Conservation (phyloP, 495 filamentous ascomycete species). For the Penicillium cataractarum region DNA sequence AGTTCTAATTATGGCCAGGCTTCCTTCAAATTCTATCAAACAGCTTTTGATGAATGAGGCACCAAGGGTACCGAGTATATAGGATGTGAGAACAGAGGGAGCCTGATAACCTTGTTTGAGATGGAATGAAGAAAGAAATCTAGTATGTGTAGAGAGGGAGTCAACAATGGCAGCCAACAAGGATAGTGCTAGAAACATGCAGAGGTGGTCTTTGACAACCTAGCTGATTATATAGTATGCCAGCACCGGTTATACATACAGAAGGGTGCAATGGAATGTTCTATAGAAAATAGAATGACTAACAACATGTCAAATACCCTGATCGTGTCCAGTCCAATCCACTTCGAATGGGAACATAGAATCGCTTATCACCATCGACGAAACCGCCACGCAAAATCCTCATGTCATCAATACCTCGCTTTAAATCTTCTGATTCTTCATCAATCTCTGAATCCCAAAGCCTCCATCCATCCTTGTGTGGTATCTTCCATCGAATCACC, state of each 20-base stretch:
- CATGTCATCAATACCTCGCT: conserved; percentile 3
- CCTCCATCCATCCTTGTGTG: conserved; percentile 1
- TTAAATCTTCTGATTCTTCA: conserved; percentile 6
- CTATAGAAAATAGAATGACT: too few species aligned
- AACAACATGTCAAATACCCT: neutral
- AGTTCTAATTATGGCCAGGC: neutral
- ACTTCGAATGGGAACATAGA: conserved; percentile 3
- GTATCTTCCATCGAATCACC: neutral
- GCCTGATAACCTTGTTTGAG: too few species aligned
- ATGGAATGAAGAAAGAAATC: too few species aligned
- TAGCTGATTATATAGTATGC: too few species aligned
- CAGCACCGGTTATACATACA: too few species aligned
- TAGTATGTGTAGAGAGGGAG: too few species aligned
- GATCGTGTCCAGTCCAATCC: conserved; percentile 7
- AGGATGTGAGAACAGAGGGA: too few species aligned
- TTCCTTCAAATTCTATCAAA: neutral
- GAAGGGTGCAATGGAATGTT: too few species aligned
- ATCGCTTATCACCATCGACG: conserved; percentile 6
- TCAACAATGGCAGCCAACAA: too few species aligned
- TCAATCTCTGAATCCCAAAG: neutral
- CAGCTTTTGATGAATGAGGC: neutral
- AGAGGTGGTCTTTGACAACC: too few species aligned
- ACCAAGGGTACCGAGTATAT: too few species aligned
- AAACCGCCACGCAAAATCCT: conserved; percentile 3
- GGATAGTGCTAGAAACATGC: too few species aligned